Conservation (phyloP, 208 protist species). For the Trypanosoma caninum region DNA sequence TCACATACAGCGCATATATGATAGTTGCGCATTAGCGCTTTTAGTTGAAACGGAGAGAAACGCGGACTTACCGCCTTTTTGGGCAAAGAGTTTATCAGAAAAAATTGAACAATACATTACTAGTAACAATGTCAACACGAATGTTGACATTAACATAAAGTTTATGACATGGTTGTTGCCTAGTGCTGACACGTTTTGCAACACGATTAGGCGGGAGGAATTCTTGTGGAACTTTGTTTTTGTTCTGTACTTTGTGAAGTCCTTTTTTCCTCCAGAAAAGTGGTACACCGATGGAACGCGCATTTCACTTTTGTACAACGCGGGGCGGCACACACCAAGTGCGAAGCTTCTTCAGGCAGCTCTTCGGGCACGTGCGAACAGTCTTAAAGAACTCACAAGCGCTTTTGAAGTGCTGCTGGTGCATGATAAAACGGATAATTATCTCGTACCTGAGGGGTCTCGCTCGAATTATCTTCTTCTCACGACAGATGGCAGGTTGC, state of each 20-base stretch:
- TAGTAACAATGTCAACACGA: background rate
- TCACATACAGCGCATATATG: slow-evolving; percentile 49
- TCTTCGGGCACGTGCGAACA: slow-evolving; percentile 50
- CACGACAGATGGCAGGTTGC: slow-evolving; percentile 31
- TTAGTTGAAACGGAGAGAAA: background rate
- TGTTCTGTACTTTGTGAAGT: slow-evolving; percentile 51
- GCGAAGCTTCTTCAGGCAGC: slow-evolving; percentile 61
- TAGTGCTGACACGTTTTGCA: background rate
- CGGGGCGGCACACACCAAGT: slow-evolving; percentile 55
- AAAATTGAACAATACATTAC: slow-evolving; percentile 27
- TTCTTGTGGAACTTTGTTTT: slow-evolving; percentile 20
- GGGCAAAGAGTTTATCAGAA: background rate
- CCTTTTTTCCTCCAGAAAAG: slow-evolving; percentile 58
- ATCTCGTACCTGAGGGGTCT: slow-evolving; percentile 75
- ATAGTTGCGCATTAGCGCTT: slow-evolving; percentile 25
- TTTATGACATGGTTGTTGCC: slow-evolving; percentile 57
- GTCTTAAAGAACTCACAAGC: slow-evolving; percentile 22
- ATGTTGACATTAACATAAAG: slow-evolving; percentile 62
- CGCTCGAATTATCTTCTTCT: slow-evolving; percentile 80
- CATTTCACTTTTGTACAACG: slow-evolving; percentile 63
- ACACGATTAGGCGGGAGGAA: background rate
- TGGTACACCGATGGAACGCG: slow-evolving; percentile 63
- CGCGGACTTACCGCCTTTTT: slow-evolving; percentile 15
- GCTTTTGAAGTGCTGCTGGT: slow-evolving; percentile 74
- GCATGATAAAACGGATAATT: slow-evolving; percentile 36